These are phyloP conservation scores for Ustilago crameri DNA, from an alignment of 1,284 basidiomycete genomes.

Conservation along the genomic window DNA sequence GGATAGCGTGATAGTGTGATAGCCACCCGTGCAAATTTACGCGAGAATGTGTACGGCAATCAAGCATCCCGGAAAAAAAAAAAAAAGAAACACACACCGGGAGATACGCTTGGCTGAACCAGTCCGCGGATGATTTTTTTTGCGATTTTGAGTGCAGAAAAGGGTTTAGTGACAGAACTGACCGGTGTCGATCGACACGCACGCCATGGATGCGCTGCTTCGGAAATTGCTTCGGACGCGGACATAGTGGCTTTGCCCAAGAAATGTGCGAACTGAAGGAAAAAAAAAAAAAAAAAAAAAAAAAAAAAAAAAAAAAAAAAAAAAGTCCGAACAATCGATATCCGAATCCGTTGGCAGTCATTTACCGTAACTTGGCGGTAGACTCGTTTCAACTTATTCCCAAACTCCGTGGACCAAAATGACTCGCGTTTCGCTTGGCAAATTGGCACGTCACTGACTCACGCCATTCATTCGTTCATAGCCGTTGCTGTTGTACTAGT, in stretches of 20 bases:
- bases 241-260: background rate
- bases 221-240: background rate
- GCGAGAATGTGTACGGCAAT: background rate
- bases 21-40: background rate
- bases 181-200: too few relatives aligned
- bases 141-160: too few relatives aligned
- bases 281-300: too few relatives aligned
- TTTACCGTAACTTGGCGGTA: too few relatives aligned
- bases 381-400: background rate
- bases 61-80: background rate
- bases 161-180: too few relatives aligned
- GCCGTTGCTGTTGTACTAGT: too few relatives aligned
- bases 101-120: too few relatives aligned
- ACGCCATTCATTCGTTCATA: too few relatives aligned
- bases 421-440: background rate
- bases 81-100: too few relatives aligned
- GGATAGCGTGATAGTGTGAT: background rate
- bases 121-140: too few relatives aligned
- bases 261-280: background rate
- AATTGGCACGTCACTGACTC: background rate
- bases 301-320: too few relatives aligned
- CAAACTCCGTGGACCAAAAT: background rate
- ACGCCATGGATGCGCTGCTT: background rate
- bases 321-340: background rate
- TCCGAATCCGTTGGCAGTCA: background rate